Evolutionary conservation across 371 early-diverging fungal genomes (phyloP).

Genomic region (Sporodiniella umbellata): DNA sequence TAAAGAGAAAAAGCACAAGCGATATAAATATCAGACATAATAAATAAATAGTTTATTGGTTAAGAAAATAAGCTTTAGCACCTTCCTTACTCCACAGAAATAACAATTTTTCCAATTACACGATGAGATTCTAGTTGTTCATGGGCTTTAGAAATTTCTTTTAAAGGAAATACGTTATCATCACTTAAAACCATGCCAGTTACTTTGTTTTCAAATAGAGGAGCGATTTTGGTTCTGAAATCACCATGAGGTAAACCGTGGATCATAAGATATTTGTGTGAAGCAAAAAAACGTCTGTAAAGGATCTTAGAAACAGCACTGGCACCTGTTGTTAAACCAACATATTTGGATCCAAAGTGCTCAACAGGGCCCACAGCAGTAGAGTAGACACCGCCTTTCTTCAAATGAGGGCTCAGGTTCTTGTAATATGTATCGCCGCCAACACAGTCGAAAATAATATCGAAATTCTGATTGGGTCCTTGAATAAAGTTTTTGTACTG

Average conservation of each 20-base stretch:
- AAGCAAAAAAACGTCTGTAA: conserved; percentile 3
- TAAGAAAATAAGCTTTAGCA: no score
- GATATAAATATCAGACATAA: not conserved
- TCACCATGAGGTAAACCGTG: not conserved
- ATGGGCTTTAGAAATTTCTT: conserved; percentile 42
- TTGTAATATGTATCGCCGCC: conserved; percentile 51
- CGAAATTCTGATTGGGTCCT: conserved; percentile 22
- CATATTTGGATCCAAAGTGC: conserved; percentile 11
- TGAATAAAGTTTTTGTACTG: conserved; percentile 18
- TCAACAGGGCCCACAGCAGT: conserved; percentile 44
- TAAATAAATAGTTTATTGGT: not conserved
- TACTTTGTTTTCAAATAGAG: conserved; percentile 1
- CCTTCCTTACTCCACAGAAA: conserved; percentile 13
- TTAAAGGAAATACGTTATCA: conserved; percentile 23
- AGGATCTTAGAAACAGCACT: not conserved
- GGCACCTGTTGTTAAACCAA: not conserved
- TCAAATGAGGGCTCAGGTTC: conserved; percentile 22
- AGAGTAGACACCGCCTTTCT: conserved; percentile 31
- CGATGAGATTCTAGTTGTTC: conserved; percentile 36
- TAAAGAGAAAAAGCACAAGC: not conserved
- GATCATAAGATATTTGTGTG: conserved; percentile 3
- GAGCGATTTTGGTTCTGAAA: conserved; percentile 5
- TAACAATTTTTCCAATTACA: conserved; percentile 52
- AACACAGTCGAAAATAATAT: conserved; percentile 49
- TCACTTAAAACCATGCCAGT: not conserved